These are phyloP conservation scores for Marsdenia floribunda DNA, from an alignment of 257 asterid species.

Conservation along the genomic window DNA sequence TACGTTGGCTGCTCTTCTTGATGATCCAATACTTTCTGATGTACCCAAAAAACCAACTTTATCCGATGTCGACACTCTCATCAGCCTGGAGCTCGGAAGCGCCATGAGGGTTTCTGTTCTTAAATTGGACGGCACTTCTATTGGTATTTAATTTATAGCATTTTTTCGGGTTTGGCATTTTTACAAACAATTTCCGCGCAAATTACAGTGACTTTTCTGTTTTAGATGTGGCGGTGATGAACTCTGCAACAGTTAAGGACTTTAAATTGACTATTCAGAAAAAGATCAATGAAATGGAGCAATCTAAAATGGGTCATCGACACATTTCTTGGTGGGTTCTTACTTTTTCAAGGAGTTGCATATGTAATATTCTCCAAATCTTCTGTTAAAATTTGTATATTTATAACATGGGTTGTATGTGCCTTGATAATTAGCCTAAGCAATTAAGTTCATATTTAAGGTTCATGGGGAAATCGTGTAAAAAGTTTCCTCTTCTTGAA, in stretches of 20 bases:
- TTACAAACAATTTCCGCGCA: slow-evolving; percentile 29
- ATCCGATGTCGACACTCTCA: slow-evolving; percentile 81
- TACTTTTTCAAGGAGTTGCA: background rate
- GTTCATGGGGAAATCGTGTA: background rate
- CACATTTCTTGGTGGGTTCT: slow-evolving; percentile 74
- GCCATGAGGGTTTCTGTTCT: slow-evolving; percentile 83
- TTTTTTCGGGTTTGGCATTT: slow-evolving; percentile 31
- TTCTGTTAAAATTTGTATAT: background rate
- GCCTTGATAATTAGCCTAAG: background rate
- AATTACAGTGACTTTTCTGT: background rate
- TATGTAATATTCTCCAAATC: background rate
- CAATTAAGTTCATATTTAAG: background rate
- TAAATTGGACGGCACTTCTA: slow-evolving; percentile 55
- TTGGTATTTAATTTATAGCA: slow-evolving; percentile 35
- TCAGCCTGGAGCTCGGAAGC: slow-evolving; percentile 90
- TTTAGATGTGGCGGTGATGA: slow-evolving; percentile 70
- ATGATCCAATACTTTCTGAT: slow-evolving; percentile 80
- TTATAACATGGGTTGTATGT: too few species aligned
- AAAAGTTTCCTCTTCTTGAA: slow-evolving; percentile 16
- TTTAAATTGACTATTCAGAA: slow-evolving; percentile 64
- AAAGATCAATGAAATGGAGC: slow-evolving; percentile 63
- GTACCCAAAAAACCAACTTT: slow-evolving; percentile 70
- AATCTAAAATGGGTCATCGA: slow-evolving; percentile 85
- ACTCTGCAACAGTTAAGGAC: slow-evolving; percentile 69
- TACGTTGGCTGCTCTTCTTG: slow-evolving; percentile 57